Conservation (phyloP, 2,329 filamentous ascomycete genomes). For the Pestalotiopsis sp. region DNA sequence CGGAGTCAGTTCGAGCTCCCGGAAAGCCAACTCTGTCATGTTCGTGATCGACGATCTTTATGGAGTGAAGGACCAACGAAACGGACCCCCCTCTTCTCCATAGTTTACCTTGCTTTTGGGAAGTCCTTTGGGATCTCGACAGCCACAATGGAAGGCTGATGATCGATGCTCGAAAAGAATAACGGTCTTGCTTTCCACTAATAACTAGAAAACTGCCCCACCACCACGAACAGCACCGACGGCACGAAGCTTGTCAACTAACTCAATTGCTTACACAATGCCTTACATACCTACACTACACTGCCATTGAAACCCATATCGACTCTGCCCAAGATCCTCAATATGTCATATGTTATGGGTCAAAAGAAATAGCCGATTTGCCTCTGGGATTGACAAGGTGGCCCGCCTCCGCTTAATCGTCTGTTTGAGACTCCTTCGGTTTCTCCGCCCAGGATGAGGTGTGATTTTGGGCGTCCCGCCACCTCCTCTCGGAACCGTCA, state of each 20-base stretch:
- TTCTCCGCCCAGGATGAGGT: not conserved
- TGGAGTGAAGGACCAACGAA: not conserved
- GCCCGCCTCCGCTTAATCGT: not conserved
- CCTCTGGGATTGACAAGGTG: not conserved
- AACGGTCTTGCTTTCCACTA: too few relatives aligned
- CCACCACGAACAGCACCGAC: too few relatives aligned
- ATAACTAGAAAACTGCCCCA: too few relatives aligned
- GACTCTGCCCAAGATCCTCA: not conserved
- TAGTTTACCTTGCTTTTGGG: not conserved
- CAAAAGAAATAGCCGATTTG: not conserved
- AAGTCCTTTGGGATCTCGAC: not conserved
- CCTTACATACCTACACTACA: not conserved
- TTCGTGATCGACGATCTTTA: not conserved
- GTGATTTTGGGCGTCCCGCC: not conserved
- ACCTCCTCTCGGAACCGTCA: not conserved
- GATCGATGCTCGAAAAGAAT: not conserved
- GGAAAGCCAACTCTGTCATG: not conserved
- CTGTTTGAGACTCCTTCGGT: not conserved
- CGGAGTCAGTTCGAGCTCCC: not conserved
- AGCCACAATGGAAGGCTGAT: not conserved
- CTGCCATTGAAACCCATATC: not conserved
- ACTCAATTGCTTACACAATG: not conserved
- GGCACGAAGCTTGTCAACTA: too few relatives aligned
- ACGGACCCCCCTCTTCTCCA: not conserved
- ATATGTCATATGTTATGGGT: not conserved